Conservation (phyloP, 2,329 filamentous ascomycete species). For the Cordyceps sp. region DNA sequence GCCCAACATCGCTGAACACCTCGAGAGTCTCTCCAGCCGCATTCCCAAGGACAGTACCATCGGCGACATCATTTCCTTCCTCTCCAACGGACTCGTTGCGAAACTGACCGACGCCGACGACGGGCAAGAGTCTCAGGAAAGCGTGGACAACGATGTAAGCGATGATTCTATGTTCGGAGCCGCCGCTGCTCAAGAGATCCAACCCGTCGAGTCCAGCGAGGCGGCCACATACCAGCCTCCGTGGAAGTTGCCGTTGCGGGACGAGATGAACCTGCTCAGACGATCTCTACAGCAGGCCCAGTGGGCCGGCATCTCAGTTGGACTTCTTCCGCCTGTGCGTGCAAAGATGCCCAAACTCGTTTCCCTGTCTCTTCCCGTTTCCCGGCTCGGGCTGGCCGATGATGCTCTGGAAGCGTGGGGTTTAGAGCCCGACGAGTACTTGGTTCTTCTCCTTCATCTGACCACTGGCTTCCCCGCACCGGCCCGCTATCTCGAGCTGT, state of each 20-base stretch:
- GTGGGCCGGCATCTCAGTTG: slow-evolving; percentile 53
- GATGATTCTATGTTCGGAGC: not conserved
- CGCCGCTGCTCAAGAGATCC: too few relatives aligned
- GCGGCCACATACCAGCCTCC: too few relatives aligned
- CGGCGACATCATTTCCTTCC: slow-evolving; percentile 4
- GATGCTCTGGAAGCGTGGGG: slow-evolving; percentile 68
- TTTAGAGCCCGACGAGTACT: slow-evolving; percentile 46
- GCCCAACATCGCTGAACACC: slow-evolving; percentile 23
- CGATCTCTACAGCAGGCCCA: slow-evolving; percentile 35
- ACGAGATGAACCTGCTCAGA: too few relatives aligned
- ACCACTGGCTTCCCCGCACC: slow-evolving; percentile 42
- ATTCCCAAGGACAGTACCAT: slow-evolving; percentile 15
- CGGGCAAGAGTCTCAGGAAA: not conserved
- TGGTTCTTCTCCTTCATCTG: slow-evolving; percentile 58
- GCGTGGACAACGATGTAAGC: not conserved
- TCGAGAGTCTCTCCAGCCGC: slow-evolving; percentile 19
- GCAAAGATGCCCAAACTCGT: slow-evolving; percentile 27
- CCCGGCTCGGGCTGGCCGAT: slow-evolving; percentile 54
- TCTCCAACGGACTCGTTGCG: slow-evolving; percentile 4
- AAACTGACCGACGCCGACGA: not conserved
- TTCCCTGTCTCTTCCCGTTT: slow-evolving; percentile 51
- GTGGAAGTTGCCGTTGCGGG: too few relatives aligned
- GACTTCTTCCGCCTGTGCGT: slow-evolving; percentile 35
- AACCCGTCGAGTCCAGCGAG: too few relatives aligned
- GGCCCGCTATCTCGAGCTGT: slow-evolving; percentile 31